These are phyloP conservation scores for Chytriomyces sp. DNA, from an alignment of 192 early-diverging fungal genomes.

Conservation along the genomic window DNA sequence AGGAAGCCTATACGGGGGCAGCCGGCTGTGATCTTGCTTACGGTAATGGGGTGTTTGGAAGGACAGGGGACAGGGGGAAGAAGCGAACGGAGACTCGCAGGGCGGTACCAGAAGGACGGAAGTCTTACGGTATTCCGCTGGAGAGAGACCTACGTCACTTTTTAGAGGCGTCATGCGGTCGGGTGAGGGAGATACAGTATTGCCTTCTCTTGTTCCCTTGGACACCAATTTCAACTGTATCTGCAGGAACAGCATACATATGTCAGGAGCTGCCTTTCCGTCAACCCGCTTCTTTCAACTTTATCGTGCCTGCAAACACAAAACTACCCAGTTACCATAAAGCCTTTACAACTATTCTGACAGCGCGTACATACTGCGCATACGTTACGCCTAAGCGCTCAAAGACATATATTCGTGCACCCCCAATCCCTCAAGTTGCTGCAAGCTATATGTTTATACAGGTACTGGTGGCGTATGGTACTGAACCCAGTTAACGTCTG, in stretches of 20 bases:
- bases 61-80: too few relatives aligned
- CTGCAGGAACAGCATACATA: constrained; percentile 61
- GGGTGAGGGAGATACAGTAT: constrained; percentile 35
- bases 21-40: constrained; percentile 31
- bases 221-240: neutral
- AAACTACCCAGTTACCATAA: constrained; percentile 20
- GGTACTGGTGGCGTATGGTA: too few relatives aligned
- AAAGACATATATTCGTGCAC: constrained; percentile 71
- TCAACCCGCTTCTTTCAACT: constrained; percentile 62
- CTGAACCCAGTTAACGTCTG: too few relatives aligned
- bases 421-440: constrained; percentile 55
- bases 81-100: too few relatives aligned
- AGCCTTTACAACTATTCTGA: constrained; percentile 24
- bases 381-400: constrained; percentile 71
- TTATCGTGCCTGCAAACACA: constrained; percentile 1
- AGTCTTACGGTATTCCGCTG: constrained; percentile 29
- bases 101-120: constrained; percentile 38
- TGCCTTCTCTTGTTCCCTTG: neutral
- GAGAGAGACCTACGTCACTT: constrained; percentile 72
- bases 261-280: constrained; percentile 74
- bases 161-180: constrained; percentile 56
- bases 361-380: constrained; percentile 68
- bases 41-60: too few relatives aligned
- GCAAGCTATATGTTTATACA: too few relatives aligned
- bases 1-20: too few relatives aligned